Evolutionary conservation across 495 filamentous ascomycete genomes (phyloP), one percentile per base, ranked within the genome.

Genomic region (Neurospora sp.): DNA sequence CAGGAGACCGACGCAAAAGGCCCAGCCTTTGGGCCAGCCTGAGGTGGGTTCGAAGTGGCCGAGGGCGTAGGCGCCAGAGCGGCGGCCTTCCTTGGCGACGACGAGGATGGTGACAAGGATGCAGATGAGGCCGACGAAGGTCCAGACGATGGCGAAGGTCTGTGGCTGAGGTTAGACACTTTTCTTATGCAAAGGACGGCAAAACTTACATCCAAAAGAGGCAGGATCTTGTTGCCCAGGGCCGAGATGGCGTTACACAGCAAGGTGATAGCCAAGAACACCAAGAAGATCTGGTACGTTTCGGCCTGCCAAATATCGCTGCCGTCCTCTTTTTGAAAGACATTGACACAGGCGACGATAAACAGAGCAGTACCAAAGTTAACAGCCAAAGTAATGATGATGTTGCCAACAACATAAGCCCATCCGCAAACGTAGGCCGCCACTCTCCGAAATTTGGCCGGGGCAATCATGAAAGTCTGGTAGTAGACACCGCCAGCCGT

Each of bases 331-430:
- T 74, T 76, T 72, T 86, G 82, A 61, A 88, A 88, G 53, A 88
- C 83, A 53, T 88, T 87, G 77, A 88, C 79, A 76, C 85, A 87
- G 27, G 81, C 84, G 61, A 85, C 80, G 39, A 87, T 79, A 72
- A 88, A 88, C 46, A 87, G 76, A 4, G 87, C 84, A 66, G 87
- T 89, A 78, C 89, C 90, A 73, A 92, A 92, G 75, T 91, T 90
- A 40, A 91, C 89, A 8, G 89, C 87, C 48, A 91, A 82, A 0
- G 89, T 92, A 70, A 91, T 91, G 39, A 89, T 91, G 80, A 90
- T 90, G 76, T 91, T 91, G 37, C 89, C 90, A 31, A 91, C 86
- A 9, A 90, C 83, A 77, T 88, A 91, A 27, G 88, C 79, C 90
- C 90, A 92, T 70, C 88, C 89, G 74, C 86, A 90, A 71, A 91